These are phyloP conservation scores for Phellopilus nigrolimitatus DNA, from an alignment of 1,284 basidiomycete genomes.

Conservation along the genomic window DNA sequence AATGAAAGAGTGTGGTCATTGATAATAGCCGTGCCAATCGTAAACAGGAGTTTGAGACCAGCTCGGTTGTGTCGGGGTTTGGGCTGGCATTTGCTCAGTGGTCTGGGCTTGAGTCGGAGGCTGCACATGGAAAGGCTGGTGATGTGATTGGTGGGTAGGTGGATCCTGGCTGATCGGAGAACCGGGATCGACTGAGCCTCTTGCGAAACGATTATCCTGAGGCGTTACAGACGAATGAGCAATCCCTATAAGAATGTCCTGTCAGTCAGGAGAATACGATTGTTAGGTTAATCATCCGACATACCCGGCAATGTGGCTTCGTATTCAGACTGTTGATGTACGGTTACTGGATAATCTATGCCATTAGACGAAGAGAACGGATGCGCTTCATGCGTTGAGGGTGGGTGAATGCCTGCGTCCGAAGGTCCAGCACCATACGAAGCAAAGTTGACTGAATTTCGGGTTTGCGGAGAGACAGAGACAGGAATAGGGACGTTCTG, in stretches of 20 bases:
- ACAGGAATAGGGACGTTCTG: not conserved
- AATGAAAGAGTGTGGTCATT: not conserved
- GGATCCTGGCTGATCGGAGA: not conserved
- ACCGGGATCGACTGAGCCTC: not conserved
- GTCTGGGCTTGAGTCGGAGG: not conserved
- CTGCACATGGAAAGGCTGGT: not conserved
- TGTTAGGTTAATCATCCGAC: not conserved
- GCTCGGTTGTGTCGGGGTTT: not conserved
- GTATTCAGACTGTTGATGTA: conserved; percentile 1
- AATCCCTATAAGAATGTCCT: not conserved
- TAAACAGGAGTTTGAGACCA: not conserved
- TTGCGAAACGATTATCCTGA: conserved; percentile 6
- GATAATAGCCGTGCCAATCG: not conserved
- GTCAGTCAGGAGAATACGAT: not conserved
- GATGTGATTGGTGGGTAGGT: not conserved
- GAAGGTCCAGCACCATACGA: not conserved
- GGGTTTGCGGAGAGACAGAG: not conserved
- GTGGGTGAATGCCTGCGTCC: not conserved
- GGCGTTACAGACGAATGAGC: not conserved
- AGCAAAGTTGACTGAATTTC: not conserved
- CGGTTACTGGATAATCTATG: not conserved
- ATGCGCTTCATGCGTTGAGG: not conserved
- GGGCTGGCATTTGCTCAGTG: not conserved
- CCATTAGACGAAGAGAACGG: not conserved
- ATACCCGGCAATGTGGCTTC: not conserved